These are phyloP conservation scores for Paramecium tetraurelia DNA, from an alignment of 73 alveolate genomes.

Conservation along the genomic window DNA sequence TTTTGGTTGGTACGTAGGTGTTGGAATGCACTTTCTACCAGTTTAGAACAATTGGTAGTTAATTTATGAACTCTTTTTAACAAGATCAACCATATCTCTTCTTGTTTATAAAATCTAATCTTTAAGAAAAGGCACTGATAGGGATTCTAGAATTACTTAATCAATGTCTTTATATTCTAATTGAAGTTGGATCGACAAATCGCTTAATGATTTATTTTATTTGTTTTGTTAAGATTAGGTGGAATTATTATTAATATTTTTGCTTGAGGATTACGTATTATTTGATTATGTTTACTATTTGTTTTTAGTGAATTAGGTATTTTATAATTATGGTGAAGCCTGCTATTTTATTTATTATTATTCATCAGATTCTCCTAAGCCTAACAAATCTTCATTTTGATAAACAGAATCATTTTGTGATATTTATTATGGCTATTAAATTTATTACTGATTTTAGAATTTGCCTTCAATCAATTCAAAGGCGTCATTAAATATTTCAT, in stretches of 20 bases:
- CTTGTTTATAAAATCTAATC: neutral
- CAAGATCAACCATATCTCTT: constrained; percentile 7
- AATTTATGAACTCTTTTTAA: neutral
- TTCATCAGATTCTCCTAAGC: neutral
- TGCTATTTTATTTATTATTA: neutral
- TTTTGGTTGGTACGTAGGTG: neutral
- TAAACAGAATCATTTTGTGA: neutral
- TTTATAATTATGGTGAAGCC: neutral
- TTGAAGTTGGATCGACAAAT: neutral
- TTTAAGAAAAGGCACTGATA: neutral
- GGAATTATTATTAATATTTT: neutral
- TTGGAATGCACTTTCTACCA: neutral
- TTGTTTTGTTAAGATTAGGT: neutral
- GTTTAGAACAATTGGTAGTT: neutral
- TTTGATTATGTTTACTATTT: neutral
- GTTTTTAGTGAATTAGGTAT: neutral
- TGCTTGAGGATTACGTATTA: neutral
- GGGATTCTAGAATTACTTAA: neutral
- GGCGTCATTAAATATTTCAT: constrained; percentile 28
- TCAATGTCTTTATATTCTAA: neutral
- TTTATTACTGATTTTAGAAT: neutral
- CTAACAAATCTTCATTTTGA: constrained; percentile 18
- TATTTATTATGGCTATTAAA: neutral
- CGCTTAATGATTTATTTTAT: neutral
- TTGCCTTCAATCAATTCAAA: constrained; percentile 31